These are phyloP conservation scores for Torulaspora indica DNA, from an alignment of 805 yeast species.

Conservation along the genomic window DNA sequence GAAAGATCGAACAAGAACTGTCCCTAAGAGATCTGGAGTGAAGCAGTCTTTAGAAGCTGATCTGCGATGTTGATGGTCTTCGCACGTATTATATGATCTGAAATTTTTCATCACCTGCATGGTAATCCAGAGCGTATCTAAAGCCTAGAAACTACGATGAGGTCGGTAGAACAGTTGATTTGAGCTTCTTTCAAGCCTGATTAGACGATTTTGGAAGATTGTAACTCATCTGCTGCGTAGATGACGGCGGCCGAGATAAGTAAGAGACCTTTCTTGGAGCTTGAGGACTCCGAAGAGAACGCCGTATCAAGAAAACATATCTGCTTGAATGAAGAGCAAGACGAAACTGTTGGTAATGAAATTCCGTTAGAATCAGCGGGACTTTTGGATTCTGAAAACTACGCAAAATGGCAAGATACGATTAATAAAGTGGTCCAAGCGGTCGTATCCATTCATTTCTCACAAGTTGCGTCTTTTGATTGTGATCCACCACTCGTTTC, in stretches of 20 bases:
- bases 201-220: background rate
- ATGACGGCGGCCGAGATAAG: slow-evolving; percentile 7
- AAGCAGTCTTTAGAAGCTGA: background rate
- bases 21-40: slow-evolving; percentile 20
- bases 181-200: background rate
- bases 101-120: slow-evolving; percentile 7
- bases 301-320: slow-evolving; percentile 1
- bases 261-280: slow-evolving; percentile 18
- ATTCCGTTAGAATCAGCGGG: slow-evolving; percentile 17
- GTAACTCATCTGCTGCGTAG: background rate
- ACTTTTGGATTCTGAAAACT: slow-evolving; percentile 22
- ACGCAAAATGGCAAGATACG: slow-evolving; percentile 68
- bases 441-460: slow-evolving; percentile 85
- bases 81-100: slow-evolving; percentile 8
- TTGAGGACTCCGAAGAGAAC: slow-evolving; percentile 8
- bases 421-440: slow-evolving; percentile 76
- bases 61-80: background rate
- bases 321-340: slow-evolving; percentile 1
- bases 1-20: slow-evolving; percentile 29
- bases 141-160: background rate
- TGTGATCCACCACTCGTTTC: slow-evolving; percentile 74
- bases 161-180: background rate
- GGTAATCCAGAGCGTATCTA: background rate
- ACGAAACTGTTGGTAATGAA: slow-evolving; percentile 8
- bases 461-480: slow-evolving; percentile 83